A percentile compares a stretch with the other conserved stretches of the same genome.
Conservation (phyloP, 768 basidiomycete species). For the Boletus sp. region DNA sequence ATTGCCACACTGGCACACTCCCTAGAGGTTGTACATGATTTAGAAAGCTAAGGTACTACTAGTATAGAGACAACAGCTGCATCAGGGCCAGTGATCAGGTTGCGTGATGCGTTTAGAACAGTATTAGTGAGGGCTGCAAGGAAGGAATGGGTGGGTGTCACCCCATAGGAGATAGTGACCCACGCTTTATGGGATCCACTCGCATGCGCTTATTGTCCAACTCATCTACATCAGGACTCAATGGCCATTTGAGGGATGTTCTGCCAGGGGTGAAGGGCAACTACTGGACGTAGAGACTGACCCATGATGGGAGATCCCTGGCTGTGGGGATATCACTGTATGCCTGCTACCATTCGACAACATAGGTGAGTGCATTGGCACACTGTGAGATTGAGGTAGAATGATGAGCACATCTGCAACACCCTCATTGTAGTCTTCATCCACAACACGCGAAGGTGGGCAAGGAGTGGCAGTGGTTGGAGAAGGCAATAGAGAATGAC, state of each 20-base stretch:
- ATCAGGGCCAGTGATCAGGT: no score
- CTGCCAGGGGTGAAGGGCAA: conserved; percentile 57
- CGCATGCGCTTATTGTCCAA: conserved; percentile 61
- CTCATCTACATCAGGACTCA: conserved; percentile 69
- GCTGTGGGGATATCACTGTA: conserved; percentile 46
- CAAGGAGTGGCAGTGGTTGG: conserved; percentile 61
- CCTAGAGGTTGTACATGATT: no score
- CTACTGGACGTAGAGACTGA: conserved; percentile 67
- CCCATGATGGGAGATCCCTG: conserved; percentile 52
- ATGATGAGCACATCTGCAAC: conserved; percentile 84
- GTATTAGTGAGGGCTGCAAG: conserved; percentile 66
- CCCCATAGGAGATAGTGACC: conserved; percentile 51
- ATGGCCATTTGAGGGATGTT: conserved; percentile 58
- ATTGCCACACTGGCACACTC: no score
- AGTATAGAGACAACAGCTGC: no score
- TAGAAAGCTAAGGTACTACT: no score
- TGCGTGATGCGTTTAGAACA: conserved; percentile 76
- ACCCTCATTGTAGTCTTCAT: conserved; percentile 94
- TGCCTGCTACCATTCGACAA: conserved; percentile 58
- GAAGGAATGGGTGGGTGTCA: conserved; percentile 57
- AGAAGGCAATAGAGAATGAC: conserved; percentile 67
- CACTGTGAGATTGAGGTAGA: conserved; percentile 46
- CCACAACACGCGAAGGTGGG: conserved; percentile 66
- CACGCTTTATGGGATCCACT: conserved; percentile 51
- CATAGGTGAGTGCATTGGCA: conserved; percentile 49